A percentile compares a stretch with the other conserved stretches of the same genome.
Conservation (phyloP, 2,329 filamentous ascomycete genomes). For the Aspergillus sp. region DNA sequence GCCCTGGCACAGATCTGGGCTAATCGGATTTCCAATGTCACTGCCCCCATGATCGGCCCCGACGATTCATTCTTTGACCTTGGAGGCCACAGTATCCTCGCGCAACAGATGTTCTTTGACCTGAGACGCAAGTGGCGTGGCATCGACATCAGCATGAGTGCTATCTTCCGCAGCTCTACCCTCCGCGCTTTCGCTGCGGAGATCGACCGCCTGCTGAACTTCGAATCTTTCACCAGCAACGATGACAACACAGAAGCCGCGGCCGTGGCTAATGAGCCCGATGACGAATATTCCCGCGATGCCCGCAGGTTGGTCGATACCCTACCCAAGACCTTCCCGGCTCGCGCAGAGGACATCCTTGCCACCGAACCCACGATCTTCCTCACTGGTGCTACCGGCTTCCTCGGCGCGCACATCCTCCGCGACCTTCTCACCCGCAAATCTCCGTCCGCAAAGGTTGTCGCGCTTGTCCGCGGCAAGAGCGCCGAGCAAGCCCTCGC, state of each 20-base stretch:
- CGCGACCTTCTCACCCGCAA: conserved; percentile 68
- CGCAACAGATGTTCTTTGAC: conserved; percentile 75
- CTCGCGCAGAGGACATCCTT: conserved; percentile 35
- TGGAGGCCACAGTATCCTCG: conserved; percentile 78
- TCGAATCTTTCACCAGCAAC: conserved; percentile 48
- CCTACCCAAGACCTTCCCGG: conserved; percentile 48
- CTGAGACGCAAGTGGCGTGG: conserved; percentile 62
- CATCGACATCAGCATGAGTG: conserved; percentile 68
- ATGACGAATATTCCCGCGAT: conserved; percentile 53
- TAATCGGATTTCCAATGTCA: conserved; percentile 65
- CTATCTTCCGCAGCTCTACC: conserved; percentile 68
- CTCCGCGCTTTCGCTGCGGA: conserved; percentile 58
- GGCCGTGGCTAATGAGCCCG: conserved; percentile 33
- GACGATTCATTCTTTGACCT: conserved; percentile 73
- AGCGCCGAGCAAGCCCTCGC: conserved; percentile 60
- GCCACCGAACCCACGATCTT: conserved; percentile 61
- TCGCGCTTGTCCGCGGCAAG: conserved; percentile 74
- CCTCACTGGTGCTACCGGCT: conserved; percentile 86
- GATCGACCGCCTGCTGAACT: conserved; percentile 52
- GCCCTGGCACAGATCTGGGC: conserved; percentile 72
- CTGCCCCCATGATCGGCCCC: conserved; percentile 65
- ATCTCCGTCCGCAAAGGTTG: conserved; percentile 59
- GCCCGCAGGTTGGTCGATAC: conserved; percentile 48
- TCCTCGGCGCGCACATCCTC: conserved; percentile 79
- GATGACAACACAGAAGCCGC: conserved; percentile 41